phyloP scores from a whole-genome alignment of 768 basidiomycete genomes.

The Clavulina sp. region DNA sequence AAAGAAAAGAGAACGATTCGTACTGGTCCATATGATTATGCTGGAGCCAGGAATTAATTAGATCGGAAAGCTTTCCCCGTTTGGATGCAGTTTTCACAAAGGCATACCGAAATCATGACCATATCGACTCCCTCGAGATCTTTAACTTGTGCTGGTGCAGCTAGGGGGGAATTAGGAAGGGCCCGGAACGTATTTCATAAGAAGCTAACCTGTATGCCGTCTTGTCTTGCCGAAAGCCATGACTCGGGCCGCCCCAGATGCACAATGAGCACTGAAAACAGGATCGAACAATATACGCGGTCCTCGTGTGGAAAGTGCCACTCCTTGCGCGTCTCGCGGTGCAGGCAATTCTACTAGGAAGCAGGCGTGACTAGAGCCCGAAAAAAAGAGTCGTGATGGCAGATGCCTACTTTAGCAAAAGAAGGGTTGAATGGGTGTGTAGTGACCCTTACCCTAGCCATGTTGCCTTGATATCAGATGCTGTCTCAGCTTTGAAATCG shows the following conservation, averaged over 20 bases:
- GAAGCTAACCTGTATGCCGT: slow-evolving; percentile 25
- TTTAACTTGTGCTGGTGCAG: slow-evolving; percentile 17
- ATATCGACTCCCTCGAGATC: slow-evolving; percentile 25
- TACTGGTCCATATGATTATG: slow-evolving; percentile 13
- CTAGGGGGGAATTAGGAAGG: slow-evolving; percentile 1
- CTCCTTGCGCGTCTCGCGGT: slow-evolving; percentile 14
- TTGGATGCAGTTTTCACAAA: background rate
- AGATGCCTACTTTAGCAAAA: background rate
- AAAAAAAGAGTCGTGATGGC: background rate
- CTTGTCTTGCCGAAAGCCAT: too few species aligned
- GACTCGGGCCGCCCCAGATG: too few species aligned
- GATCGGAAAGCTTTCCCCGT: background rate
- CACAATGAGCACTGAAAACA: slow-evolving; percentile 33
- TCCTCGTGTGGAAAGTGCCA: too few species aligned
- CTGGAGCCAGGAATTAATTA: background rate
- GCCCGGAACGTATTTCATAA: background rate
- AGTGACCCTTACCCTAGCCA: slow-evolving; percentile 27
- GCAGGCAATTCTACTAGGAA: slow-evolving; percentile 34
- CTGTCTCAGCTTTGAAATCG: background rate
- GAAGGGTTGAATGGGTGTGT: background rate
- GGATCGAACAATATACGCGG: slow-evolving; percentile 34
- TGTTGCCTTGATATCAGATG: slow-evolving; percentile 26
- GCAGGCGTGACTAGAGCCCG: slow-evolving; percentile 25
- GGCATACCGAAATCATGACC: slow-evolving; percentile 23
- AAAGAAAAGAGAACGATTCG: too few species aligned